Evolutionary conservation across 1,284 basidiomycete genomes (phyloP).

Genomic region (Calocybe gambosa): DNA sequence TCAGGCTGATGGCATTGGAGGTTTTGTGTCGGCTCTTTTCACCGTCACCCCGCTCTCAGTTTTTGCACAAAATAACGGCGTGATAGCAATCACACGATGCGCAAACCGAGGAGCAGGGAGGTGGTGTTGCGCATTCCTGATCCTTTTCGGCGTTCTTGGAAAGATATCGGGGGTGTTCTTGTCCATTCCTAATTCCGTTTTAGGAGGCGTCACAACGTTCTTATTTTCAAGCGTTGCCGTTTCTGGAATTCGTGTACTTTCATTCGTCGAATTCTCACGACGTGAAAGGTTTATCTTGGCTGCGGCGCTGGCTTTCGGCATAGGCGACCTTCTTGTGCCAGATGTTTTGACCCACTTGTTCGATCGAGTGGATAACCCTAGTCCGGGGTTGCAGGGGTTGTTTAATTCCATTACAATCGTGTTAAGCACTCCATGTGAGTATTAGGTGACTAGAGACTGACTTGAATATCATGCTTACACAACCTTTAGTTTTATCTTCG

Average conservation of each 20-base stretch:
- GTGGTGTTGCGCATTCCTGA: conserved; percentile 70
- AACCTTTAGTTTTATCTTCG: conserved; percentile 48
- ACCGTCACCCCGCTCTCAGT: conserved; percentile 78
- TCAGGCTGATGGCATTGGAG: conserved; percentile 68
- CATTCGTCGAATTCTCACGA: conserved; percentile 59
- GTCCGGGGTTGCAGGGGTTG: conserved; percentile 60
- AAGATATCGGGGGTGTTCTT: conserved; percentile 79
- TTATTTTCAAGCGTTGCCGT: conserved; percentile 59
- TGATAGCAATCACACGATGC: conserved; percentile 74
- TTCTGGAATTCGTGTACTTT: conserved; percentile 71
- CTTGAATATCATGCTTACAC: background rate
- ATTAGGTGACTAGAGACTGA: too few relatives aligned
- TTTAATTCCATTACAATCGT: conserved; percentile 77
- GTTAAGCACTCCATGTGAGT: conserved; percentile 71
- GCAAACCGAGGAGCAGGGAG: conserved; percentile 69
- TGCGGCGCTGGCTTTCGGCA: conserved; percentile 65
- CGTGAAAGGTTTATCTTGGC: conserved; percentile 75
- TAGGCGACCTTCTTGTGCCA: conserved; percentile 63
- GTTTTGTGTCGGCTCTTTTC: conserved; percentile 71
- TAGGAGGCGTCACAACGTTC: conserved; percentile 82
- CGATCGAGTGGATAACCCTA: conserved; percentile 52
- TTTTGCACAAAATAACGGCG: conserved; percentile 82
- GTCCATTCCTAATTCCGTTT: conserved; percentile 74
- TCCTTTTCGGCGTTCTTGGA: conserved; percentile 69
- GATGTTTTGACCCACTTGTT: conserved; percentile 64